Base-by-base conservation (phyloP, 129 eudicot genomes). In the Rutidosis leptorrhynchoides region DNA sequence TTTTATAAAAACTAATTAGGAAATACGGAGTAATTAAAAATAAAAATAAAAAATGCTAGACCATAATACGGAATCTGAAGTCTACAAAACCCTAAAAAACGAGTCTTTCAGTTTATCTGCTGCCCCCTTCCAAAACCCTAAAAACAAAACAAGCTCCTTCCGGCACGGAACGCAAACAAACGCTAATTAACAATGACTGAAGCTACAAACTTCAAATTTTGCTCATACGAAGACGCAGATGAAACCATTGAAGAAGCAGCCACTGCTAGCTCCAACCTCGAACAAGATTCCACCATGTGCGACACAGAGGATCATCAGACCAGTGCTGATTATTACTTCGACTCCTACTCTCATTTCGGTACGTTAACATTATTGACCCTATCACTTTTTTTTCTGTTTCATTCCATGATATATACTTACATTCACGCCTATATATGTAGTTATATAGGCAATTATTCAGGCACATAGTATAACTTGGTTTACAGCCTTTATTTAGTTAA, bases 301-400 rank as follows among this genome's bases (percentile, higher is more conserved):
- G 93, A 87, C 17, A 73, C 81, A 8, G 81, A 78, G 10, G 87
- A 77, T 37, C 52, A 88, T 62, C 83, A 85, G 56, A 92, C 98
- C 60, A 92, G 98, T 74, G 96, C 98, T 49, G 98, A 92, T 63
- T 92, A 92, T 73, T 92, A 92, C 80, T 92, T 92, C 78, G 98
- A 92, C 77, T 92, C 98, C 14, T 92, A 92, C 67, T 92, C 98
- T 3, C 96, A 92, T 64, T 92, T 92, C 20, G 98, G 98, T 91
- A 85, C 24, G 3, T 40, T n/a, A 54, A 7, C 2, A 35, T 24
- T 28, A 14, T 12, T 33, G 1, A n/a, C n/a, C 0, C 10, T n/a
- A 21, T 49, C 19, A 49, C 16, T 3, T 1, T 11, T 11, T 10
- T 2, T 37, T 11, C 1, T 2, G 2, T 12, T 11, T 1, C 12